Percentiles rank a stretch among this genome's conserved stretches.
Evolutionary conservation across 768 basidiomycete species (phyloP).

Genomic region (Calocybe gangraenosa): DNA sequence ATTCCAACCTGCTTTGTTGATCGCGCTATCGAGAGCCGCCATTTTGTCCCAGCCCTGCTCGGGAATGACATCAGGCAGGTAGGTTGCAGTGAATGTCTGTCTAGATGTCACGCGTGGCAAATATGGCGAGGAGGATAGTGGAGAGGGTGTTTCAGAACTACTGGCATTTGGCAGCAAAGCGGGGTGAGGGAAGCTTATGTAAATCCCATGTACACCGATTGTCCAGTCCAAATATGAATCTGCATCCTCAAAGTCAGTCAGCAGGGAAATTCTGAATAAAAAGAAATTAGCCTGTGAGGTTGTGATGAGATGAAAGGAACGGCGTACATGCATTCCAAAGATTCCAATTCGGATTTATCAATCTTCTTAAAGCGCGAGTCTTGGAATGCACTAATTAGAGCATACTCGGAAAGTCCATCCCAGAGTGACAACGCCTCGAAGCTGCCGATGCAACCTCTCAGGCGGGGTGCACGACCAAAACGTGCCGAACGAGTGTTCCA

Average conservation of each 20-base stretch:
- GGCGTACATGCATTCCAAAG: conserved; percentile 84
- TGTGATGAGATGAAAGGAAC: conserved; percentile 5
- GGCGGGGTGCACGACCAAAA: conserved; percentile 52
- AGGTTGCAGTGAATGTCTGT: conserved; percentile 77
- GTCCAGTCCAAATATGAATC: conserved; percentile 89
- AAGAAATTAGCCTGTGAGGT: neutral
- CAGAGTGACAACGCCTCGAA: conserved; percentile 74
- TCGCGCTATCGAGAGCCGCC: conserved; percentile 87
- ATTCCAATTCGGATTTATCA: conserved; percentile 67
- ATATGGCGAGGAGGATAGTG: conserved; percentile 60
- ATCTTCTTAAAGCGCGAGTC: conserved; percentile 86
- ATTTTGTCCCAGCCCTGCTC: conserved; percentile 94
- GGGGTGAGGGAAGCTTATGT: conserved; percentile 83
- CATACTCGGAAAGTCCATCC: conserved; percentile 84
- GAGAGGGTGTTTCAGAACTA: conserved; percentile 65
- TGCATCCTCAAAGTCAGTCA: conserved; percentile 90
- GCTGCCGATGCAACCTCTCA: conserved; percentile 94
- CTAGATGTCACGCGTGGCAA: conserved; percentile 51
- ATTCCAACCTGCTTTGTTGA: conserved; percentile 89
- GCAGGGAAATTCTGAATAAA: conserved; percentile 70
- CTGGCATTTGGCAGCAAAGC: conserved; percentile 41
- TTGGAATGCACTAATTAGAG: conserved; percentile 85
- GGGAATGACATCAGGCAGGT: conserved; percentile 87
- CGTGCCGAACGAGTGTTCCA: conserved; percentile 79
- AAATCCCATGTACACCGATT: conserved; percentile 87